Conservation (phyloP, 2,329 filamentous ascomycete species). For the Fusarium tricinctum region DNA sequence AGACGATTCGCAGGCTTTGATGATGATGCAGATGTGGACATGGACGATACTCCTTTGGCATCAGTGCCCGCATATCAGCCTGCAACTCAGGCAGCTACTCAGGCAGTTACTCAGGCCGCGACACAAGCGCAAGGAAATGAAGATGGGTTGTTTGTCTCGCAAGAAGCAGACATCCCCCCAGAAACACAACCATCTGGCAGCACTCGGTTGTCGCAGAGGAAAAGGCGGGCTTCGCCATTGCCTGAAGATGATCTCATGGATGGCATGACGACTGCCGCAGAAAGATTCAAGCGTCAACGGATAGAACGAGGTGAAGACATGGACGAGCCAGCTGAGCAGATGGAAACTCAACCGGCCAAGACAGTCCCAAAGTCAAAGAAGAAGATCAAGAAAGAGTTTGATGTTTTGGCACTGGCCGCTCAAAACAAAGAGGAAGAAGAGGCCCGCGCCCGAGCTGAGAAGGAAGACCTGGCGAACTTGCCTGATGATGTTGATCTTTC, state of each 20-base stretch:
- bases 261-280: constrained; percentile 80
- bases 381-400: constrained; percentile 71
- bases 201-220: constrained; percentile 56
- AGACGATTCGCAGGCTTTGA: constrained; percentile 82
- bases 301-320: constrained; percentile 70
- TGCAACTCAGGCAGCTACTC: background rate
- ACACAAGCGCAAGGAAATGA: constrained; percentile 43
- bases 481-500: constrained; percentile 78
- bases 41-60: constrained; percentile 43
- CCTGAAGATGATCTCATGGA: constrained; percentile 73
- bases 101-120: background rate
- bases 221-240: constrained; percentile 61
- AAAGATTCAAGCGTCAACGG: constrained; percentile 83
- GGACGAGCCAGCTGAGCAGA: constrained; percentile 48
- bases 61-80: constrained; percentile 14
- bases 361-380: constrained; percentile 56
- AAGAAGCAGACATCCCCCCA: constrained; percentile 54
- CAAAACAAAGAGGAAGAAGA: constrained; percentile 75
- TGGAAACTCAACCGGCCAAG: constrained; percentile 41
- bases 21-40: constrained; percentile 59
- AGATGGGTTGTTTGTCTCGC: constrained; percentile 69
- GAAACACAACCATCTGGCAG: constrained; percentile 43
- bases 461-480: constrained; percentile 65
- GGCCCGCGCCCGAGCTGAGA: constrained; percentile 68
- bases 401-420: constrained; percentile 77